A percentile compares a stretch with the other conserved stretches of the same genome.
phyloP scores from a whole-genome alignment of 2,329 filamentous ascomycete species.

The Corinectria fuckeliana region DNA sequence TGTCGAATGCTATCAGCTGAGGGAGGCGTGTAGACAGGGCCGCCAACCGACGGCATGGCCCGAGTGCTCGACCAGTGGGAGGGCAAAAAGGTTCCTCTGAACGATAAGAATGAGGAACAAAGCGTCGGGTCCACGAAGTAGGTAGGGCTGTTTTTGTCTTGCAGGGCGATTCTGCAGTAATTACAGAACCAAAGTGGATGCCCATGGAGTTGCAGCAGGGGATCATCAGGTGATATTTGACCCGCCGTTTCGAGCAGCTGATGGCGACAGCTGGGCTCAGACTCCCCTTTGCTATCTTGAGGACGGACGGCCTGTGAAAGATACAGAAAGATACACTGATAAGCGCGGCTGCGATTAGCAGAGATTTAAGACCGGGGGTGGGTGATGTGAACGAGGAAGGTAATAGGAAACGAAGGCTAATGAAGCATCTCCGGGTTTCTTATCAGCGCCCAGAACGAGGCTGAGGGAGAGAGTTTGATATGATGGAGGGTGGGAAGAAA shows the following conservation, averaged over 20 bases:
- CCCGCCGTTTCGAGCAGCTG: background rate
- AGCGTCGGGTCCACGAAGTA: too few species aligned
- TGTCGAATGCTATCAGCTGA: background rate
- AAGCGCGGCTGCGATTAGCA: background rate
- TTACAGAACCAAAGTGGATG: too few species aligned
- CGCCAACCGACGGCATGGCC: background rate
- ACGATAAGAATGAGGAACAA: background rate
- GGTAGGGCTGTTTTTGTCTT: background rate
- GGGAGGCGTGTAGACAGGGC: background rate
- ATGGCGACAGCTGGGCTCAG: background rate
- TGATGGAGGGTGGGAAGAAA: background rate
- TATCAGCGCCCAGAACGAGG: slow-evolving; percentile 4
- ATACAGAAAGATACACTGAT: background rate
- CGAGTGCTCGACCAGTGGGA: background rate
- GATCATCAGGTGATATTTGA: slow-evolving; percentile 17
- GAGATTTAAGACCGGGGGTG: background rate
- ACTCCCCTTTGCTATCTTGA: background rate
- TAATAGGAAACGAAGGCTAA: background rate
- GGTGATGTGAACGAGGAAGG: slow-evolving; percentile 2
- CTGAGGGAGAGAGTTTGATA: background rate
- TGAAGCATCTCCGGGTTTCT: background rate
- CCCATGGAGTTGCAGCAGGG: slow-evolving; percentile 13
- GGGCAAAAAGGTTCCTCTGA: background rate
- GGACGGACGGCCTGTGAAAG: background rate
- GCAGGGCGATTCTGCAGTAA: background rate